These are phyloP conservation scores for Aureobasidium sp. DNA, from an alignment of 2,329 filamentous ascomycete species.

Conservation along the genomic window DNA sequence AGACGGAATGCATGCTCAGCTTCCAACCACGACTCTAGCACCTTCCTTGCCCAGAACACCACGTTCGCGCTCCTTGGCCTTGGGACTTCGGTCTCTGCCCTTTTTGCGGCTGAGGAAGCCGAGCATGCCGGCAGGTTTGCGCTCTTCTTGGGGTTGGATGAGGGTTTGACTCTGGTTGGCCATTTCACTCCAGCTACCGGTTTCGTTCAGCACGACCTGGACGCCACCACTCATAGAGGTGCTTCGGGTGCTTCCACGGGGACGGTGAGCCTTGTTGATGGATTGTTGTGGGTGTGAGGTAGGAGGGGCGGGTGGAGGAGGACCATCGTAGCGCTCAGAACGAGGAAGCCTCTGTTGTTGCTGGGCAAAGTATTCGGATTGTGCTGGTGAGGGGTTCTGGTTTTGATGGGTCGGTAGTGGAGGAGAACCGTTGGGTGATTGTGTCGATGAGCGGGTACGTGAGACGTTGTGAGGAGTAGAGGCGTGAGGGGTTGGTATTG, in stretches of 20 bases:
- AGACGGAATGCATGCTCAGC: slow-evolving; percentile 16
- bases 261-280: slow-evolving; percentile 31
- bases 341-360: slow-evolving; percentile 17
- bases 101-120: slow-evolving; percentile 85
- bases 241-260: slow-evolving; percentile 57
- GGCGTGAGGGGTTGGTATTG: slow-evolving; percentile 27
- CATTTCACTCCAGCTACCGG: slow-evolving; percentile 84
- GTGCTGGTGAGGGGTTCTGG: slow-evolving; percentile 5
- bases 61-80: slow-evolving; percentile 68
- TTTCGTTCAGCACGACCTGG: slow-evolving; percentile 82
- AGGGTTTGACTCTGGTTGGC: slow-evolving; percentile 75
- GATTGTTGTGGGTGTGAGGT: slow-evolving; percentile 22
- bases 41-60: slow-evolving; percentile 94
- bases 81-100: slow-evolving; percentile 82
- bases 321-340: slow-evolving; percentile 24
- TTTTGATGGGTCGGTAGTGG: slow-evolving; percentile 28
- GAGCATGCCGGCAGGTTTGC: slow-evolving; percentile 71
- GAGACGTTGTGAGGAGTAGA: slow-evolving; percentile 32
- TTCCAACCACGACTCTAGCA: slow-evolving; percentile 53
- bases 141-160: slow-evolving; percentile 44
- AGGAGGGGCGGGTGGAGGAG: slow-evolving; percentile 18
- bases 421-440: slow-evolving; percentile 41
- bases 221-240: slow-evolving; percentile 75
- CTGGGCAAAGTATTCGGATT: slow-evolving; percentile 23
- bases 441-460: slow-evolving; percentile 36